Evolutionary conservation across 2,329 filamentous ascomycete genomes (phyloP).

Genomic region (Diplocarpon mali): DNA sequence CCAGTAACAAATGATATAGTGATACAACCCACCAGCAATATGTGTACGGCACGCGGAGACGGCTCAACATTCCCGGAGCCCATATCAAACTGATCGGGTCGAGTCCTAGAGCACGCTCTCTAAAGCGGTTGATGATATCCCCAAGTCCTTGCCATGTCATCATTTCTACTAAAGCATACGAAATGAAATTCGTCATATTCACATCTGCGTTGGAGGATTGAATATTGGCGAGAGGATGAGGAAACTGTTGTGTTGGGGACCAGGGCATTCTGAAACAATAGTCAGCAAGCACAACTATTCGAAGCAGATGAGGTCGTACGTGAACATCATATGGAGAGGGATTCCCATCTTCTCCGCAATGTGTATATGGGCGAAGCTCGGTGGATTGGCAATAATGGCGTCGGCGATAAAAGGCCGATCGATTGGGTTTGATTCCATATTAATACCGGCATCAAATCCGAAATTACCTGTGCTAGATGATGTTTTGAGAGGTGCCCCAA

Average conservation of each 20-base stretch:
- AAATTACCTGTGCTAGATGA: constrained; percentile 19
- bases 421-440: constrained; percentile 25
- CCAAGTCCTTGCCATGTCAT: constrained; percentile 71
- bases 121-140: constrained; percentile 82
- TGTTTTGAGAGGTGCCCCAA: constrained; percentile 12
- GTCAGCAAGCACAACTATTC: background rate
- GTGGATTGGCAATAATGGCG: constrained; percentile 68
- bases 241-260: constrained; percentile 59
- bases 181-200: constrained; percentile 55
- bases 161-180: constrained; percentile 59
- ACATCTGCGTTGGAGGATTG: constrained; percentile 52
- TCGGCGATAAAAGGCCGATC: constrained; percentile 66
- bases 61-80: constrained; percentile 68
- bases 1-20: background rate
- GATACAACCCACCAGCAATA: constrained; percentile 61
- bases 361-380: constrained; percentile 66
- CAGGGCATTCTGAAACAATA: constrained; percentile 46
- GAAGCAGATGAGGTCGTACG: constrained; percentile 39
- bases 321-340: constrained; percentile 81
- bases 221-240: constrained; percentile 60
- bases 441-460: constrained; percentile 24
- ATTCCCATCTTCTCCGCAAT: constrained; percentile 65
- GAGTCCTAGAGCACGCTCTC: constrained; percentile 61
- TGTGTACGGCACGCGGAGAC: constrained; percentile 70
- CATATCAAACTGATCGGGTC: constrained; percentile 71